Percentiles rank a stretch among this genome's conserved stretches.
Evolutionary conservation across 495 filamentous ascomycete species (phyloP).

Genomic region (Monascus purpureus): DNA sequence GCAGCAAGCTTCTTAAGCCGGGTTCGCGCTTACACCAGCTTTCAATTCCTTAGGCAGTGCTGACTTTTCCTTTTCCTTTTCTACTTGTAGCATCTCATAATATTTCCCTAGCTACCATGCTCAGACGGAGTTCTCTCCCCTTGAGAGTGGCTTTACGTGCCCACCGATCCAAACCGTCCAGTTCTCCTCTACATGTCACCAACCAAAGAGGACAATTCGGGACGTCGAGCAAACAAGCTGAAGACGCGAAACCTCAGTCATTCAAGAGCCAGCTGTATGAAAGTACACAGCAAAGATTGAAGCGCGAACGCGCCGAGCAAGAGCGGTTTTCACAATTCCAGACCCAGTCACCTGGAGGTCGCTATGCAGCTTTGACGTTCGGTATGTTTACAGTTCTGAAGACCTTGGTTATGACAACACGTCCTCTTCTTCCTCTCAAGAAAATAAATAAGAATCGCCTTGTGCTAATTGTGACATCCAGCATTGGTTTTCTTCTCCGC

Average conservation of each 20-base stretch:
- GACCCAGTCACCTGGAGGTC: constrained; percentile 35
- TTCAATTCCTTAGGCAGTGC: neutral
- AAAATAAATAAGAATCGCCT: no score
- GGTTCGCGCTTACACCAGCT: no score
- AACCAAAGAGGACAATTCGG: constrained; percentile 12
- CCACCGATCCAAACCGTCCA: constrained; percentile 5
- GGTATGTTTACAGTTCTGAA: constrained; percentile 28
- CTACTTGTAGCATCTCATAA: neutral
- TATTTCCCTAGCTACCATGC: constrained; percentile 8
- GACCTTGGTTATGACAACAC: no score
- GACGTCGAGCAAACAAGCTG: constrained; percentile 8
- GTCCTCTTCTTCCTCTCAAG: no score
- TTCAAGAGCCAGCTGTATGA: constrained; percentile 85
- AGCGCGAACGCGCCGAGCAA: constrained; percentile 58
- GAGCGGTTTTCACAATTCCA: constrained; percentile 46
- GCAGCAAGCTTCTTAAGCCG: no score
- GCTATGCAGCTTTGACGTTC: constrained; percentile 49
- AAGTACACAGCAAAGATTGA: constrained; percentile 62
- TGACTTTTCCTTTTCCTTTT: neutral
- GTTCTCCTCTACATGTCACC: constrained; percentile 1
- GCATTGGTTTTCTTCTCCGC: constrained; percentile 45
- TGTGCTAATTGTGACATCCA: constrained; percentile 9
- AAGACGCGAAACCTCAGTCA: constrained; percentile 25
- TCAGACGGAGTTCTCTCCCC: constrained; percentile 6
- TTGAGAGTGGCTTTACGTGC: constrained; percentile 12